Evolutionary conservation across 768 basidiomycete species (phyloP).

Genomic region (Phallus indusiatus): DNA sequence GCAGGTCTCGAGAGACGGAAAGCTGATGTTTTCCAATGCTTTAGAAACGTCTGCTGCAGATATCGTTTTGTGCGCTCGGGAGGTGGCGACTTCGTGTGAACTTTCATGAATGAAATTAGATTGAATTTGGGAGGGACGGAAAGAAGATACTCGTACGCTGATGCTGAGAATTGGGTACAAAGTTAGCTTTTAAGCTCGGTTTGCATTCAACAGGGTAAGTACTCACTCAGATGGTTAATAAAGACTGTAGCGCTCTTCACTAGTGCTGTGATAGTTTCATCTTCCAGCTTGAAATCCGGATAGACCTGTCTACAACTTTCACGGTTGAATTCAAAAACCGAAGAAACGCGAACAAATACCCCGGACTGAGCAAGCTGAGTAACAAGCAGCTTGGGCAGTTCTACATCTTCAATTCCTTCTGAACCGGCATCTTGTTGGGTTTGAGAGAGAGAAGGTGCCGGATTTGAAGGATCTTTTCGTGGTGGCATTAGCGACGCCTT

Average conservation of each 20-base stretch:
- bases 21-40: constrained; percentile 71
- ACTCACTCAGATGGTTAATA: constrained; percentile 84
- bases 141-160: constrained; percentile 28
- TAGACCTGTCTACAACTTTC: not conserved
- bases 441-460: constrained; percentile 47
- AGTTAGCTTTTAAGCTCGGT: not conserved
- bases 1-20: constrained; percentile 50
- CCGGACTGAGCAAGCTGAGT: constrained; percentile 79
- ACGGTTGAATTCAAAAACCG: not conserved
- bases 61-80: constrained; percentile 80
- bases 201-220: not conserved
- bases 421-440: constrained; percentile 73
- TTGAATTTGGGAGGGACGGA: not conserved
- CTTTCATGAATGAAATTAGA: constrained; percentile 30
- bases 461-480: constrained; percentile 51
- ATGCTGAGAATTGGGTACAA: constrained; percentile 24
- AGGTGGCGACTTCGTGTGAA: constrained; percentile 80
- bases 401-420: constrained; percentile 83
- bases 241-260: constrained; percentile 90
- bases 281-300: constrained; percentile 78
- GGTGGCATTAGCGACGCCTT: constrained; percentile 24
- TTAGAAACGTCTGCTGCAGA: constrained; percentile 86
- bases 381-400: constrained; percentile 76
- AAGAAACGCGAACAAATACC: constrained; percentile 34
- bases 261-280: constrained; percentile 78